Conservation (phyloP, 2,329 filamentous ascomycete genomes). For the Periconia sp. region DNA sequence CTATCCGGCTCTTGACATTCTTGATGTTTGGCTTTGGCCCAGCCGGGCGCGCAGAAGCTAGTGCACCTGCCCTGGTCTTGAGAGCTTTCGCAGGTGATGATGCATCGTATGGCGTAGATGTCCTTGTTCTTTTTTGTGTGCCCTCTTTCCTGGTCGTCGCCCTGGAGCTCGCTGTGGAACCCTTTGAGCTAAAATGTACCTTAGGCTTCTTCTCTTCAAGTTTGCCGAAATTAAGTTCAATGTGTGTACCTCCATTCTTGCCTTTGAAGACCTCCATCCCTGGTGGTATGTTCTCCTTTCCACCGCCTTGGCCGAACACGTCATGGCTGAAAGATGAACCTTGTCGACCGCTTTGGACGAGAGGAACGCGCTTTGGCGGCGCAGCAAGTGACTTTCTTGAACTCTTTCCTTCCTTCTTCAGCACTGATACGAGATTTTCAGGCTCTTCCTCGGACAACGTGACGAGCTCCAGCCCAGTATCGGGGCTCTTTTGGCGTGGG, state of each 20-base stretch:
- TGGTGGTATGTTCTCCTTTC: conserved; percentile 66
- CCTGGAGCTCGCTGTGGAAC: conserved; percentile 17
- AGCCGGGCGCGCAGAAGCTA: conserved; percentile 27
- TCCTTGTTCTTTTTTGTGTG: conserved; percentile 36
- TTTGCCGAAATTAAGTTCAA: conserved; percentile 35
- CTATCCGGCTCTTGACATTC: conserved; percentile 23
- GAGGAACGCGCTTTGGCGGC: conserved; percentile 53
- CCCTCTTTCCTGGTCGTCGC: conserved; percentile 27
- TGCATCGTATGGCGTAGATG: conserved; percentile 32
- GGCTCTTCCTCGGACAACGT: conserved; percentile 43
- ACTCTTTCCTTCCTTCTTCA: conserved; percentile 36
- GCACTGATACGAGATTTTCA: conserved; percentile 27
- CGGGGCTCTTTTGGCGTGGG: conserved; percentile 34
- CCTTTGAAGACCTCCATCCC: conserved; percentile 37
- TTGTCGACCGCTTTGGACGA: conserved; percentile 50
- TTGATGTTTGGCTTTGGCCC: conserved; percentile 17
- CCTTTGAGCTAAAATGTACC: conserved; percentile 32
- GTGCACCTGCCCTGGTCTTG: conserved; percentile 30
- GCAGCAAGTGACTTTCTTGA: conserved; percentile 47
- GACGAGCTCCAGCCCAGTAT: conserved; percentile 42
- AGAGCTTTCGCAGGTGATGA: conserved; percentile 37
- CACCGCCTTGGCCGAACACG: conserved; percentile 56
- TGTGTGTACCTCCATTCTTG: conserved; percentile 30
- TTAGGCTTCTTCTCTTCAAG: conserved; percentile 25
- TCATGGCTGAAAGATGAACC: conserved; percentile 47